These are phyloP conservation scores for Quercus tomentella DNA, from an alignment of 331 rosid genomes.

Conservation along the genomic window DNA sequence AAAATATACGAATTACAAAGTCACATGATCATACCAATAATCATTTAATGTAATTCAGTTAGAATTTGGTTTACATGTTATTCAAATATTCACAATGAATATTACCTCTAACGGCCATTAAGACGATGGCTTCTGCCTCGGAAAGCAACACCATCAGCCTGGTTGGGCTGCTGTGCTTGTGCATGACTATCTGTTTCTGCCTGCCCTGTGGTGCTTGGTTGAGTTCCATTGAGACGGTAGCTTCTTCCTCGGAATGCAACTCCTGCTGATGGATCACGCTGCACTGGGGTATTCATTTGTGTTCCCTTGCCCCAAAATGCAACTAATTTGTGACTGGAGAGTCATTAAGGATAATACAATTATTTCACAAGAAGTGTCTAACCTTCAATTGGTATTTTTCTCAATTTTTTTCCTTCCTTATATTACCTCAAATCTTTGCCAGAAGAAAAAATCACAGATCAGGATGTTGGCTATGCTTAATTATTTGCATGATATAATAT, in stretches of 20 bases:
- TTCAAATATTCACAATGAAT: neutral
- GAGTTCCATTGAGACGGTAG: constrained; percentile 42
- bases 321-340: constrained; percentile 56
- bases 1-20: too few species aligned
- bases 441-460: too few species aligned
- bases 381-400: too few species aligned
- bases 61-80: too few species aligned
- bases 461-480: too few species aligned
- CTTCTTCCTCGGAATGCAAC: constrained; percentile 64
- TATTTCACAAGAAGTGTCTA: too few species aligned
- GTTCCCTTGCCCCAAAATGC: constrained; percentile 77
- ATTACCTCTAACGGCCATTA: neutral
- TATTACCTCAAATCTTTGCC: too few species aligned
- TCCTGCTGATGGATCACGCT: constrained; percentile 51
- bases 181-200: constrained; percentile 19
- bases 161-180: constrained; percentile 26
- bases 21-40: too few species aligned
- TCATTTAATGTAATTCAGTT: too few species aligned
- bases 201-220: constrained; percentile 15
- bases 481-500: neutral
- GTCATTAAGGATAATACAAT: constrained; percentile 23
- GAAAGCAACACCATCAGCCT: constrained; percentile 36
- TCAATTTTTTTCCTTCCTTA: too few species aligned
- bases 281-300: constrained; percentile 64
- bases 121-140: constrained; percentile 54